Conservation (phyloP, 305 asterid species). For the Petunia hybrid region DNA sequence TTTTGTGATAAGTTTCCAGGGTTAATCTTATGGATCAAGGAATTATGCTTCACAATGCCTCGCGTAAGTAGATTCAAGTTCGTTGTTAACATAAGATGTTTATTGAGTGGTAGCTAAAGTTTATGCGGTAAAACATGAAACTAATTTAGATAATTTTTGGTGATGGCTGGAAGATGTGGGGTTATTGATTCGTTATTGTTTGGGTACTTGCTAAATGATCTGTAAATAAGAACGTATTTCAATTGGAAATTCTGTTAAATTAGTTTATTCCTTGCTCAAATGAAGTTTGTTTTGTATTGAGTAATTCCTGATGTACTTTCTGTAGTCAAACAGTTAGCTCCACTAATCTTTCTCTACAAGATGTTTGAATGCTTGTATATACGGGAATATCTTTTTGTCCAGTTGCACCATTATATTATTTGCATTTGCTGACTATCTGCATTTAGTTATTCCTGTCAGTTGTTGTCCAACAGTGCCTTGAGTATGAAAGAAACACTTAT, state of each 20-base stretch:
- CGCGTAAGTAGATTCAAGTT: not conserved
- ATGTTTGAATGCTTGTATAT: not conserved
- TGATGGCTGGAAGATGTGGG: not conserved
- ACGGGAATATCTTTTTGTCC: not conserved
- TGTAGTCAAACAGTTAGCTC: not conserved
- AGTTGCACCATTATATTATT: not conserved
- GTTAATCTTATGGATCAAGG: not conserved
- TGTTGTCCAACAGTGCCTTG: not conserved
- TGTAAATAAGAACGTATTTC: not conserved
- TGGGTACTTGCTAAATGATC: not conserved
- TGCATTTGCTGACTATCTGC: not conserved
- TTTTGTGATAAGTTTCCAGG: not conserved
- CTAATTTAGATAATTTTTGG: not conserved
- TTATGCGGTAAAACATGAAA: not conserved
- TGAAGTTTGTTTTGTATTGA: not conserved
- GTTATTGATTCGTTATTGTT: not conserved
- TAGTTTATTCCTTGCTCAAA: not conserved
- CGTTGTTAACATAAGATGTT: not conserved
- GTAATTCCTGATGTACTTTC: slow-evolving; percentile 4
- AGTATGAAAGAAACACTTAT: not conserved
- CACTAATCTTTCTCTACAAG: not conserved
- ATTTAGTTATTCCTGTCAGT: not conserved
- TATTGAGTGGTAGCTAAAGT: not conserved
- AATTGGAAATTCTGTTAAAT: not conserved
- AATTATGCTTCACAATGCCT: not conserved